Percentiles rank a stretch among this genome's conserved stretches.
These are phyloP conservation scores for Sporothrix curviconia DNA, from an alignment of 2,329 filamentous ascomycete species.

Conservation along the genomic window DNA sequence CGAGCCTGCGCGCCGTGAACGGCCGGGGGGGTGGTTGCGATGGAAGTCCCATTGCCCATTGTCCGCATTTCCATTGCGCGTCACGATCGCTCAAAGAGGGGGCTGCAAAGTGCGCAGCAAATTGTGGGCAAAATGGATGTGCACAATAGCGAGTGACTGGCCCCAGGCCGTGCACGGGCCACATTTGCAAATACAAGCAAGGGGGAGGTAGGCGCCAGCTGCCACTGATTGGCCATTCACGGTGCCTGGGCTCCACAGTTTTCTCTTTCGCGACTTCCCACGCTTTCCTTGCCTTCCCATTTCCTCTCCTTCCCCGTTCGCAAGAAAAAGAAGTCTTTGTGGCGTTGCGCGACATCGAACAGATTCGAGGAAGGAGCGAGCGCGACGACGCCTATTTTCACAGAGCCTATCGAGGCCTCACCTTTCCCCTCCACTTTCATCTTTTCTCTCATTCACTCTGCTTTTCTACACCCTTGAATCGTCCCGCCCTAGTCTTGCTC, in stretches of 20 bases:
- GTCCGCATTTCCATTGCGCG: background rate
- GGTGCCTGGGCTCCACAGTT: background rate
- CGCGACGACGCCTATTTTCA: background rate
- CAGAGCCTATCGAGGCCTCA: background rate
- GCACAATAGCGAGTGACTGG: conserved; percentile 6
- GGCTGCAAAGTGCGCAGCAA: background rate
- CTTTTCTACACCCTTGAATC: background rate
- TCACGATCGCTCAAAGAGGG: background rate
- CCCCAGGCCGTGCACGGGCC: background rate
- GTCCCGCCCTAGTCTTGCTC: background rate
- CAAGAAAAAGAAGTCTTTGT: conserved; percentile 9
- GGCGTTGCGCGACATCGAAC: conserved; percentile 13
- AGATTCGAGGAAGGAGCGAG: conserved; percentile 11
- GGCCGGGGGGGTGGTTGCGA: background rate
- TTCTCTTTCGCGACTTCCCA: conserved; percentile 12
- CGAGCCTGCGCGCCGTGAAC: background rate
- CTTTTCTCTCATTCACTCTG: background rate
- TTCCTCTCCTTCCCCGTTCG: conserved; percentile 4
- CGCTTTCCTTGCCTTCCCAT: conserved; percentile 6
- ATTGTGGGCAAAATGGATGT: background rate
- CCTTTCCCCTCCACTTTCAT: background rate
- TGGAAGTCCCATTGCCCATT: no score
- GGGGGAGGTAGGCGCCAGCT: background rate
- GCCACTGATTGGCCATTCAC: conserved; percentile 7
- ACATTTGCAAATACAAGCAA: conserved; percentile 7